Conservation (phyloP, 257 asterid species). For the Rehmannia glutinosa region DNA sequence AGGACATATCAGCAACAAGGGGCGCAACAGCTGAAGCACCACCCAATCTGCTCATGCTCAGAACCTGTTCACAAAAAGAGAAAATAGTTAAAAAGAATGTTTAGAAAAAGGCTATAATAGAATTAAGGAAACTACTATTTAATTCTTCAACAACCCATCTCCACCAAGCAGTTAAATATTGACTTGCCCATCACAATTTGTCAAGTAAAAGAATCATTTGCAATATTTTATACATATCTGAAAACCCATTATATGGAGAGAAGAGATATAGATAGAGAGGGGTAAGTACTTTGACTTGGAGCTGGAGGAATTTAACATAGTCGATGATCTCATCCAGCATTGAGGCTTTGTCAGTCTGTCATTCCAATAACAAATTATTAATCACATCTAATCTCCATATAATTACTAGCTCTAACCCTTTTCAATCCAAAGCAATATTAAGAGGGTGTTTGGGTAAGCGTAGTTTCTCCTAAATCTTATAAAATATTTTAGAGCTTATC, state of each 20-base stretch:
- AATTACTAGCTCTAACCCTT: no score
- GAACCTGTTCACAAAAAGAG: conserved; percentile 46
- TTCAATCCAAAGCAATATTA: no score
- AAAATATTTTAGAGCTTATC: no score
- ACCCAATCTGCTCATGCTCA: conserved; percentile 92
- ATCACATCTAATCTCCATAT: conserved; percentile 17
- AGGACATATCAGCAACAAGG: conserved; percentile 56
- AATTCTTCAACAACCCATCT: conserved; percentile 22
- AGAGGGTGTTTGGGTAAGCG: no score
- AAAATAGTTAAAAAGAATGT: not conserved
- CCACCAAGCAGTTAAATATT: conserved; percentile 21
- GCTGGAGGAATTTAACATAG: conserved; percentile 95
- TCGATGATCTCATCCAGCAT: no score
- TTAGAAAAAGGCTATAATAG: no score
- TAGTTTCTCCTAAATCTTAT: no score
- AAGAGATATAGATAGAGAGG: not conserved
- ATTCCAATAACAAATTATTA: conserved; percentile 35
- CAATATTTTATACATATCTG: conserved; percentile 1
- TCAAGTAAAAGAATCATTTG: conserved; percentile 30
- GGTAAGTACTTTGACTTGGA: conserved; percentile 81
- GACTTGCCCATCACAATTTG: conserved; percentile 23
- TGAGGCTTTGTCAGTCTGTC: conserved; percentile 98
- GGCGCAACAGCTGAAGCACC: conserved; percentile 89
- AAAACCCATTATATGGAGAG: no score
- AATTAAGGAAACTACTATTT: not conserved